These are phyloP conservation scores for Apocynum venetum DNA, from an alignment of 257 asterid species.

Conservation along the genomic window DNA sequence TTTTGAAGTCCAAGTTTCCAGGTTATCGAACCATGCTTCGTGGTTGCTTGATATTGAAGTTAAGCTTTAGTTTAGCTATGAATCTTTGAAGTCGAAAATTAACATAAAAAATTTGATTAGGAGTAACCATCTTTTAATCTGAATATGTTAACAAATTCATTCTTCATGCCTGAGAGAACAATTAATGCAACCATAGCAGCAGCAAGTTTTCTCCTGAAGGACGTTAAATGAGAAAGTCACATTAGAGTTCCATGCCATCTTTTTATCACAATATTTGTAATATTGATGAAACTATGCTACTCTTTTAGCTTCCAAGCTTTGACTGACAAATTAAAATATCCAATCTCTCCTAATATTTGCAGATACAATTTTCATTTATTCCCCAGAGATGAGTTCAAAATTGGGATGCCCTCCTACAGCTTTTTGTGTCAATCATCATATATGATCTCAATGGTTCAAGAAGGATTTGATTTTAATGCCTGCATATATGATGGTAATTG, in stretches of 20 bases:
- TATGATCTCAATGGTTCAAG: slow-evolving; percentile 68
- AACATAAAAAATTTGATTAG: background rate
- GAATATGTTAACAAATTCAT: background rate
- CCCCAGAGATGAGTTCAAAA: slow-evolving; percentile 84
- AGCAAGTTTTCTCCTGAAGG: no score
- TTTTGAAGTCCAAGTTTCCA: background rate
- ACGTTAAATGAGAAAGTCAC: background rate
- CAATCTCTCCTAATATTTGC: slow-evolving; percentile 28
- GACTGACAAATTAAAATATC: slow-evolving; percentile 1
- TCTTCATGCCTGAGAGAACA: background rate
- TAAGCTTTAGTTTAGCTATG: background rate
- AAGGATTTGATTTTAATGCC: slow-evolving; percentile 91
- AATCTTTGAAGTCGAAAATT: background rate
- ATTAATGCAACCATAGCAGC: background rate
- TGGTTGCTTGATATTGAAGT: background rate
- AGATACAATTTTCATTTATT: slow-evolving; percentile 92
- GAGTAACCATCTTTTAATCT: background rate
- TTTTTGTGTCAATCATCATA: slow-evolving; percentile 78
- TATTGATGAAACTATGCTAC: background rate
- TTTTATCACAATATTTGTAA: background rate
- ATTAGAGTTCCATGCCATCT: background rate
- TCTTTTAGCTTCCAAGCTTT: background rate
- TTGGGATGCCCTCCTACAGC: slow-evolving; percentile 83
- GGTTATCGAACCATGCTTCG: background rate
- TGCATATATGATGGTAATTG: slow-evolving; percentile 76